Percentiles rank a stretch among this genome's conserved stretches.
Conservation (phyloP, 2,329 filamentous ascomycete species). For the Cyclaneusma minus region DNA sequence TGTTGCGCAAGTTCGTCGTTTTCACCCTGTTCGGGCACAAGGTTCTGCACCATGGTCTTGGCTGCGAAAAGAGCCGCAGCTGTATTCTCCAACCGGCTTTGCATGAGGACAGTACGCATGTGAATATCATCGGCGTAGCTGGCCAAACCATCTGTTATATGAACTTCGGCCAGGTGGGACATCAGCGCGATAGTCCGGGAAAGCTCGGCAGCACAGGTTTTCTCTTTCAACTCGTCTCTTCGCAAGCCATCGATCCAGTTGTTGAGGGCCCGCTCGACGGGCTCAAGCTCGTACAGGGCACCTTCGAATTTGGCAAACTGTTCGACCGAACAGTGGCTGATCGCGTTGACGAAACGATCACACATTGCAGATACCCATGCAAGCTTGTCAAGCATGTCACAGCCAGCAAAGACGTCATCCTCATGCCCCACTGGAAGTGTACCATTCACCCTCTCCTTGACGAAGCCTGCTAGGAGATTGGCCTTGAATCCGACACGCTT, state of each 20-base stretch:
- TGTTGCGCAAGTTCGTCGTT: slow-evolving; percentile 53
- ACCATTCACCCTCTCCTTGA: slow-evolving; percentile 62
- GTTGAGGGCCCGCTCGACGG: slow-evolving; percentile 79
- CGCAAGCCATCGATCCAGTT: slow-evolving; percentile 74
- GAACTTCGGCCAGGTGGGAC: slow-evolving; percentile 70
- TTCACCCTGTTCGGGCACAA: slow-evolving; percentile 38
- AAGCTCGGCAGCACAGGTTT: slow-evolving; percentile 66
- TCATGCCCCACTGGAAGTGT: slow-evolving; percentile 52
- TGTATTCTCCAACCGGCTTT: slow-evolving; percentile 68
- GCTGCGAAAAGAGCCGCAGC: slow-evolving; percentile 50
- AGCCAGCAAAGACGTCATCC: slow-evolving; percentile 66
- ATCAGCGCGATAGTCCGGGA: slow-evolving; percentile 75
- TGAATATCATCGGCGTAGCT: slow-evolving; percentile 66
- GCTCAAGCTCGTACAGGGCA: slow-evolving; percentile 74
- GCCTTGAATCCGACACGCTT: slow-evolving; percentile 83
- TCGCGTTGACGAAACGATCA: slow-evolving; percentile 66
- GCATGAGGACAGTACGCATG: slow-evolving; percentile 61
- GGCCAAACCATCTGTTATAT: slow-evolving; percentile 54
- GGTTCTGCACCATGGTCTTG: slow-evolving; percentile 50
- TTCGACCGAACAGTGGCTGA: slow-evolving; percentile 61
- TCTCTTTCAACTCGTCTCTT: slow-evolving; percentile 72
- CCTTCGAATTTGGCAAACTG: slow-evolving; percentile 68
- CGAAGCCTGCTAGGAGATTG: slow-evolving; percentile 57
- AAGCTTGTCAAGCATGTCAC: slow-evolving; percentile 72
- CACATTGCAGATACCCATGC: slow-evolving; percentile 74